Conservation (phyloP, 2,329 filamentous ascomycete species). For the Colletotrichum coccodes region DNA sequence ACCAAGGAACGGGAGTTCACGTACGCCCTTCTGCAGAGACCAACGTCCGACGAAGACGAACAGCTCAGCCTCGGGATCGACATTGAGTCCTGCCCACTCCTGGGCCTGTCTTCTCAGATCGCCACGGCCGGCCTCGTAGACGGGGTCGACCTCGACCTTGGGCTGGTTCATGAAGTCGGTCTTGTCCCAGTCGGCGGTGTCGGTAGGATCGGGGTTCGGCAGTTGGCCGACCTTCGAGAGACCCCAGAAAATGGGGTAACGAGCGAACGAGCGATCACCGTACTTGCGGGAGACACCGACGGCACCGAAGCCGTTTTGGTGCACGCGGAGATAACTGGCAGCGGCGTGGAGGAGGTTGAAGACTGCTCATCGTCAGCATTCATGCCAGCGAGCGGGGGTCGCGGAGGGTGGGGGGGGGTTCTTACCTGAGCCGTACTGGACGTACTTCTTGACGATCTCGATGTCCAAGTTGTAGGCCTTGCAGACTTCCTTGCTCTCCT, state of each 20-base stretch:
- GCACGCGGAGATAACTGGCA: slow-evolving; percentile 71
- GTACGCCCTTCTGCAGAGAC: slow-evolving; percentile 73
- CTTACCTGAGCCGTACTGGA: slow-evolving; percentile 69
- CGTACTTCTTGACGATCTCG: slow-evolving; percentile 67
- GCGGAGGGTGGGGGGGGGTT: not conserved
- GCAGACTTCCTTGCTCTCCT: slow-evolving; percentile 72
- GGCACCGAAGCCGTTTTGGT: slow-evolving; percentile 75
- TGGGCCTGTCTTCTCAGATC: slow-evolving; percentile 70
- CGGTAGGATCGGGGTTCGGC: slow-evolving; percentile 73
- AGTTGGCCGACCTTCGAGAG: slow-evolving; percentile 70
- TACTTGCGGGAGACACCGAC: slow-evolving; percentile 77
- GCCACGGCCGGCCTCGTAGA: slow-evolving; percentile 63
- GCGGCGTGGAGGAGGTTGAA: slow-evolving; percentile 77
- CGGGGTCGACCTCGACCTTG: slow-evolving; percentile 62
- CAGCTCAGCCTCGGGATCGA: slow-evolving; percentile 70
- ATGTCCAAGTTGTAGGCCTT: slow-evolving; percentile 70
- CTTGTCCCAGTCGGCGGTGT: slow-evolving; percentile 69
- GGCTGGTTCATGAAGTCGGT: slow-evolving; percentile 59
- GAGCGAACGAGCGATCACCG: slow-evolving; percentile 71
- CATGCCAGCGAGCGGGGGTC: not conserved
- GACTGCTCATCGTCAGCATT: slow-evolving; percentile 45
- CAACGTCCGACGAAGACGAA: slow-evolving; percentile 77
- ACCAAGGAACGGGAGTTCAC: not conserved
- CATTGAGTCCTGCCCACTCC: slow-evolving; percentile 72
- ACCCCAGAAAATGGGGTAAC: slow-evolving; percentile 78